phyloP scores from a whole-genome alignment of 2,329 filamentous ascomycete species.

The Penicillium thymicola region DNA sequence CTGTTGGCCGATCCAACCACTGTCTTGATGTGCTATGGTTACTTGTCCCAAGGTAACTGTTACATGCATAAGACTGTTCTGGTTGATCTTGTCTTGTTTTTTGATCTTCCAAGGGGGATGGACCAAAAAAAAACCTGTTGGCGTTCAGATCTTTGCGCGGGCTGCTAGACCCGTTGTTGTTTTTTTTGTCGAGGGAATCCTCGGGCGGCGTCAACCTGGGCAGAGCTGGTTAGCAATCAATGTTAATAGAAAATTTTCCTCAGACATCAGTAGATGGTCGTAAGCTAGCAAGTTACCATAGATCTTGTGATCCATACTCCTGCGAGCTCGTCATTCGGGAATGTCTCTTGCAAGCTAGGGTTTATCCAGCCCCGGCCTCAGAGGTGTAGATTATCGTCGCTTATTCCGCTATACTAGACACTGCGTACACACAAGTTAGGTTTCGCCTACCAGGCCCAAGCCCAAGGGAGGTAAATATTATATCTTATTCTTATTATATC shows the following conservation, averaged over 20 bases:
- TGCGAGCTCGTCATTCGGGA: neutral
- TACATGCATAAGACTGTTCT: conserved; percentile 10
- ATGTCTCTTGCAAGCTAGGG: neutral
- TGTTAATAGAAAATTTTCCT: conserved; percentile 3
- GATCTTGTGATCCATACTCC: neutral
- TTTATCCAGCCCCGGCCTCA: neutral
- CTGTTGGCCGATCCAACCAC: conserved; percentile 2
- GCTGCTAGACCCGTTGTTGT: conserved; percentile 10
- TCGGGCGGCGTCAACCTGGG: conserved; percentile 21
- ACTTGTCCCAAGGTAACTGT: conserved; percentile 12
- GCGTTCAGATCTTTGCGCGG: conserved; percentile 18
- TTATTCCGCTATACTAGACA: no score
- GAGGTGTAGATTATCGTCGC: neutral
- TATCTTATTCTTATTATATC: no score
- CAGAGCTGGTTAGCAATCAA: conserved; percentile 20
- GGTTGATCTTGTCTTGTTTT: conserved; percentile 4
- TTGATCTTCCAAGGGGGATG: conserved; percentile 4
- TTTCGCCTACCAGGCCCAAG: no score
- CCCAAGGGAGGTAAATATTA: no score
- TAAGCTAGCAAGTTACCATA: neutral
- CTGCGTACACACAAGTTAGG: no score
- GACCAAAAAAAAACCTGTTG: conserved; percentile 13
- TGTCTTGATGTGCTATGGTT: neutral
- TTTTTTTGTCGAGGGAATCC: conserved; percentile 13
- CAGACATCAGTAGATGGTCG: neutral